Percentiles rank a stretch among this genome's conserved stretches.
phyloP scores from a whole-genome alignment of 768 basidiomycete genomes.

The Lyophyllum atratum region DNA sequence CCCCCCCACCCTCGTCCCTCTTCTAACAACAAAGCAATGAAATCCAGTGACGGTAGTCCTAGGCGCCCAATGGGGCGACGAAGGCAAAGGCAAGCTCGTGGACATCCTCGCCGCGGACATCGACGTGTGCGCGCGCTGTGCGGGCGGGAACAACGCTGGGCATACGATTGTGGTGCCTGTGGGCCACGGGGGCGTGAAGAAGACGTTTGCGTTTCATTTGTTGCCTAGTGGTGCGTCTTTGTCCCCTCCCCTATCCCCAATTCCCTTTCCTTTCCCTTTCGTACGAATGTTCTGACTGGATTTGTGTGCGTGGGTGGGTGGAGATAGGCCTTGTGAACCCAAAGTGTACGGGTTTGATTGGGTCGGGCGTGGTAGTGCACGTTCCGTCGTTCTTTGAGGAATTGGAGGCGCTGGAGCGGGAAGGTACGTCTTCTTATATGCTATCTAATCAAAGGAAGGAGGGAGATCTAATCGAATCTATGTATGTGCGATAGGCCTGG shows the following conservation, averaged over 20 bases:
- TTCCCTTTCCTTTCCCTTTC: not conserved
- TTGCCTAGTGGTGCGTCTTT: constrained; percentile 76
- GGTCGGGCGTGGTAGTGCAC: constrained; percentile 95
- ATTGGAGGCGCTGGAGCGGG: constrained; percentile 78
- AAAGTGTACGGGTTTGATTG: constrained; percentile 83
- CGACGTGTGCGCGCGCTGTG: constrained; percentile 94
- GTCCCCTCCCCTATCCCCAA: not conserved
- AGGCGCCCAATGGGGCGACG: constrained; percentile 91
- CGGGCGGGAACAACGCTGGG: constrained; percentile 98
- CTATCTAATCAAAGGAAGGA: not conserved
- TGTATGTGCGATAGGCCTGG: constrained; percentile 60
- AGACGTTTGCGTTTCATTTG: constrained; percentile 93
- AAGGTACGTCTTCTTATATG: constrained; percentile 56
- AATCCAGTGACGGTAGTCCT: constrained; percentile 69
- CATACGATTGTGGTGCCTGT: constrained; percentile 92
- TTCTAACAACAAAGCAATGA: too few relatives aligned
- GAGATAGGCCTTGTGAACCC: constrained; percentile 80
- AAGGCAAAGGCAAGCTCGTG: constrained; percentile 94
- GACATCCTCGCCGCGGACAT: constrained; percentile 90
- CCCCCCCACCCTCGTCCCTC: not conserved
- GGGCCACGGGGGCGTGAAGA: constrained; percentile 68
- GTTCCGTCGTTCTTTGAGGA: constrained; percentile 94
- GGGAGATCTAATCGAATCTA: too few relatives aligned
- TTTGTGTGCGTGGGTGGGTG: not conserved
- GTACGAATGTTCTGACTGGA: not conserved